phyloP scores from a whole-genome alignment of 2,329 filamentous ascomycete genomes.

The Pseudogymnoascus sp. region DNA sequence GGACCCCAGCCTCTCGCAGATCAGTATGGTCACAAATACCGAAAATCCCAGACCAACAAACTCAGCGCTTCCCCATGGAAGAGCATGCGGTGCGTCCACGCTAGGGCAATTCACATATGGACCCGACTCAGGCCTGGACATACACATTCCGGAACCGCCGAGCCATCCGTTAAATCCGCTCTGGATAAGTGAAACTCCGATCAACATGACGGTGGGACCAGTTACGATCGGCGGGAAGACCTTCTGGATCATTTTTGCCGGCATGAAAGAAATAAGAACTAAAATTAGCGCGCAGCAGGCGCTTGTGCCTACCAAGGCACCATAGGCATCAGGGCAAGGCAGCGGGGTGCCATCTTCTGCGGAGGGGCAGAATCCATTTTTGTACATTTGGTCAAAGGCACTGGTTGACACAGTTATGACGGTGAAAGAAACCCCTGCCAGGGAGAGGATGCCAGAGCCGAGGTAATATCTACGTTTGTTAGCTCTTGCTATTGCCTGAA shows the following conservation, averaged over 20 bases:
- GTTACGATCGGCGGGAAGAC: slow-evolving; percentile 65
- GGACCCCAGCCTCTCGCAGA: slow-evolving; percentile 73
- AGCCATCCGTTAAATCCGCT: slow-evolving; percentile 70
- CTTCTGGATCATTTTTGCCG: slow-evolving; percentile 49
- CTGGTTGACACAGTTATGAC: slow-evolving; percentile 58
- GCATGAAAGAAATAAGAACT: slow-evolving; percentile 58
- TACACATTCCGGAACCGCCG: slow-evolving; percentile 60
- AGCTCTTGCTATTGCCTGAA: neutral
- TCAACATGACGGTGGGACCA: slow-evolving; percentile 59
- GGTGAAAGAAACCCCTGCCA: slow-evolving; percentile 62
- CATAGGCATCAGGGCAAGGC: slow-evolving; percentile 60
- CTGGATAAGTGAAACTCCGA: slow-evolving; percentile 56
- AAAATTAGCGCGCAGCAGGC: slow-evolving; percentile 47
- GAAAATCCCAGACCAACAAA: slow-evolving; percentile 74
- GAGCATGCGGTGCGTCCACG: slow-evolving; percentile 60
- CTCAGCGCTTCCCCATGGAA: slow-evolving; percentile 69
- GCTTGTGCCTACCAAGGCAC: slow-evolving; percentile 52
- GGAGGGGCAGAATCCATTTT: slow-evolving; percentile 54
- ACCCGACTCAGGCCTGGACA: slow-evolving; percentile 37
- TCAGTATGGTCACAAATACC: slow-evolving; percentile 71
- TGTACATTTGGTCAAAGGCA: slow-evolving; percentile 57
- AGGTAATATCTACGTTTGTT: slow-evolving; percentile 37
- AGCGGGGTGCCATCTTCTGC: slow-evolving; percentile 49
- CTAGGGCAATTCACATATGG: slow-evolving; percentile 61
- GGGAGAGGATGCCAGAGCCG: slow-evolving; percentile 59